Conservation (phyloP, 108 stramenopile species). For the Heterococcus sp. region DNA sequence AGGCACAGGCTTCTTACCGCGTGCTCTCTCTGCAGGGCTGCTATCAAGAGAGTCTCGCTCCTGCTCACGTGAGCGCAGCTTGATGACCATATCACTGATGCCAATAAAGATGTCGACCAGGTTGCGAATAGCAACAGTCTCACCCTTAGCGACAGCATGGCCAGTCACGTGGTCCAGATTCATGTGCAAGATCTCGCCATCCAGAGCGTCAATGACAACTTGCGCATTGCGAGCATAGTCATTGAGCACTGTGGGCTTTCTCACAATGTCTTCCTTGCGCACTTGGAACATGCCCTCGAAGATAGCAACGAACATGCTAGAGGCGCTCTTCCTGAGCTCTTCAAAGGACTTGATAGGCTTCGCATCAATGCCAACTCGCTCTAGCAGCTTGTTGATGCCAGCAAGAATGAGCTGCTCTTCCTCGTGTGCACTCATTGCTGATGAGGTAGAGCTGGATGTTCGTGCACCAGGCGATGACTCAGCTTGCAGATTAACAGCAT, state of each 20-base stretch:
- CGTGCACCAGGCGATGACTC: too few relatives aligned
- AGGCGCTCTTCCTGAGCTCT: constrained; percentile 56
- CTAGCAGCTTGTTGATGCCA: constrained; percentile 53
- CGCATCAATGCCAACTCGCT: constrained; percentile 41
- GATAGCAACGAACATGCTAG: constrained; percentile 63
- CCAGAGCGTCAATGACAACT: constrained; percentile 57
- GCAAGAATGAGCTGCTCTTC: too few relatives aligned
- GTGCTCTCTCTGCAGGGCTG: too few relatives aligned
- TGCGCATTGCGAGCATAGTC: constrained; percentile 64
- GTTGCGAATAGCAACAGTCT: constrained; percentile 48
- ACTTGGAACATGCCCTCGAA: constrained; percentile 63
- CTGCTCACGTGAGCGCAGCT: too few relatives aligned
- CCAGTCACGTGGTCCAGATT: constrained; percentile 52
- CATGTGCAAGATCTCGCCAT: constrained; percentile 39
- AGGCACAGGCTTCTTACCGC: too few relatives aligned
- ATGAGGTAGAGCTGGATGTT: too few relatives aligned
- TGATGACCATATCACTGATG: constrained; percentile 36
- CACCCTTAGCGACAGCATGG: constrained; percentile 47
- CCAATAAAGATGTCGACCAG: constrained; percentile 48
- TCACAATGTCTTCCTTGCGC: constrained; percentile 27
- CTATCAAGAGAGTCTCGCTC: too few relatives aligned
- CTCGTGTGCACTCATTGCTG: too few relatives aligned
- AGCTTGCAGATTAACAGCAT: too few relatives aligned
- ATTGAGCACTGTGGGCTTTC: constrained; percentile 52
- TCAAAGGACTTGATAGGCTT: constrained; percentile 58